phyloP scores from a whole-genome alignment of 2,329 filamentous ascomycete genomes.

The Blastomyces emzantsi region DNA sequence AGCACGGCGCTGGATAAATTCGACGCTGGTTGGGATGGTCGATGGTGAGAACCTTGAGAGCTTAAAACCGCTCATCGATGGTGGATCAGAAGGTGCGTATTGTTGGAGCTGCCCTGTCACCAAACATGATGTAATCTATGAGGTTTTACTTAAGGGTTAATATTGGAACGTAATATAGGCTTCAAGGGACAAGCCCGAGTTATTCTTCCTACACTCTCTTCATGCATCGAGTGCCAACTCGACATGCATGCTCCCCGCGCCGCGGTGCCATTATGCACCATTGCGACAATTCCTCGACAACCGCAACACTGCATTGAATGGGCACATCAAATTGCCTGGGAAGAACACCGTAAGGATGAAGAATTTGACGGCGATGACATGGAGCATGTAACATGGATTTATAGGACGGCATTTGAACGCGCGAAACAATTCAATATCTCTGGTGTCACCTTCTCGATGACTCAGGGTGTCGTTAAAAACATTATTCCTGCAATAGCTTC shows the following conservation, averaged over 20 bases:
- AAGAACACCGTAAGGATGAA: slow-evolving; percentile 72
- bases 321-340: slow-evolving; percentile 98
- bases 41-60: slow-evolving; percentile 73
- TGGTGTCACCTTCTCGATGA: slow-evolving; percentile 90
- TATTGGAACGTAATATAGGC: slow-evolving; percentile 40
- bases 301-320: slow-evolving; percentile 98
- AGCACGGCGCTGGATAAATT: slow-evolving; percentile 97
- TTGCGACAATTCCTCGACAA: slow-evolving; percentile 91
- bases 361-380: slow-evolving; percentile 91
- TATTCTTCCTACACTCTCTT: slow-evolving; percentile 82
- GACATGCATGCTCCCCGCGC: slow-evolving; percentile 97
- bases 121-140: not conserved
- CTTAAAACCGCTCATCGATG: slow-evolving; percentile 89
- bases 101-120: not conserved
- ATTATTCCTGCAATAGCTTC: slow-evolving; percentile 98
- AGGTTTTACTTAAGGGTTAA: not conserved
- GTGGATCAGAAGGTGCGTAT: slow-evolving; percentile 71
- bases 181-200: slow-evolving; percentile 97
- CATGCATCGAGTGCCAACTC: slow-evolving; percentile 95
- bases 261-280: slow-evolving; percentile 92
- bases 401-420: slow-evolving; percentile 69
- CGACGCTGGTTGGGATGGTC: slow-evolving; percentile 82
- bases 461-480: slow-evolving; percentile 97
- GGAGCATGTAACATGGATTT: slow-evolving; percentile 96
- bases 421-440: slow-evolving; percentile 82